Evolutionary conservation across 2,329 filamentous ascomycete species (phyloP), one percentile per base, ranked within the genome.

Genomic region (Thelonectria rubi): DNA sequence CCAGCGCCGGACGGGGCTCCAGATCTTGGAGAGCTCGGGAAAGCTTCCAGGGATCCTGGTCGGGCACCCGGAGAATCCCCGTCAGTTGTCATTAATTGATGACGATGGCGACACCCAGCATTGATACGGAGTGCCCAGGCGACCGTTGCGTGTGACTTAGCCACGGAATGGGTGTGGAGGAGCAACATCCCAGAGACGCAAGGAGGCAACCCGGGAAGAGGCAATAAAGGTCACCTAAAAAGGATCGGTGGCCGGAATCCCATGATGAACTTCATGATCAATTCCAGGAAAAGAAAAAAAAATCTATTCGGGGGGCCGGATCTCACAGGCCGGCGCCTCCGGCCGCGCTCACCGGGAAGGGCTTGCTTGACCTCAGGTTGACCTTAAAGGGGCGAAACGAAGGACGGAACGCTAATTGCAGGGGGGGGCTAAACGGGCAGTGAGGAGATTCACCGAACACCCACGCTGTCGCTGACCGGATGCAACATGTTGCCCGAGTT

Each of bases 21-120:
- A 49, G 45, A 42, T 15, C 43, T 26, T 58, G 53, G 58, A 42
- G 60, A 46, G 39, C 57, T 54, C 53, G 21, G 18, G 50, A 40
- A 67, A 57, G 50, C 55, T 56, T 55, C 55, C 5, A 34, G 56
- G 30, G 54, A 63, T 51, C 37, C 49, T 34, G 57, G 46, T 52
- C 65, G 69, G 66, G 53, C 62, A 51, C 51, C 65, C 65, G 68
- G 67, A 69, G 67, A 69, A 62, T 65, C 53, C 56, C 67, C 65
- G 68, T 54, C 7, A 18, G n/a, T 42, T 4, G 39, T 17, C n/a
- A n/a, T 21, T 24, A 45, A 46, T 42, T 42, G 39, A 49, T 45
- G 30, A 48, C 47, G 64, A 56, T 39, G 50, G 17, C 21, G 37
- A 49, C 42, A 34, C 55, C 37, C 30, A 21, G 42, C 7, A 7